Base-by-base conservation (phyloP, 2,329 filamentous ascomycete genomes). In the Pseudogymnoascus verrucosus region DNA sequence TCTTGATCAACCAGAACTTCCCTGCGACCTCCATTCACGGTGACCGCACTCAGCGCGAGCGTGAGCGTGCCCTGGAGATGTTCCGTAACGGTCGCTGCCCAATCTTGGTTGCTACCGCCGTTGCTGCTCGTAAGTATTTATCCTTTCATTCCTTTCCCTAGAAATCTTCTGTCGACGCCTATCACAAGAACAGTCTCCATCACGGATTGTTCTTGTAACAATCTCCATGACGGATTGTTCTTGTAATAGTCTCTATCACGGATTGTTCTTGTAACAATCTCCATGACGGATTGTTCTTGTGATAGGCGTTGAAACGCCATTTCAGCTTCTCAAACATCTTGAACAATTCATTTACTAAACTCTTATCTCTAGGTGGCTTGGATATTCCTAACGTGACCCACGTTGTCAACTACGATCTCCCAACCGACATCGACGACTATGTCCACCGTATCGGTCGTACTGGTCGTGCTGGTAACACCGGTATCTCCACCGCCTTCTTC, bases 391-490 rank as follows among this genome's bases (percentile, higher is more conserved):
- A 97, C 69, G 95, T 99, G 66, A 93, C 87, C 47, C 95, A 99
- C 79, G 95, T 99, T 60, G 87, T 99, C 84, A 99, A 99, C 83
- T 99, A 99, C 78, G 95, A 99, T 77, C 85, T 99, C n/a, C 95
- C 95, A 60, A 97, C 93, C 64, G 95, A 98, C 74, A 96, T 98
- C 72, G 95, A 98, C 73, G 95, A 98, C 78, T 99, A 99, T 71
- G 95, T 99, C 65, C 95, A 99, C 79, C 91, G 95, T 77, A 99
- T 99, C 74, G 95, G 95, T 88, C 95, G 95, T 93, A 99, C 95
- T 69, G 95, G 95, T 75, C 95, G 95, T 91, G 95, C 95, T 69
- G 95, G 95, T 78, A 99, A 99, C 84, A 98, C 93, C 72, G 95
- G 95, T 89, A 88, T 96, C 70, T 91, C 95, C 5, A 99, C 95